Conservation (phyloP, 2,329 filamentous ascomycete species). For the Aspergillus alliaceus region DNA sequence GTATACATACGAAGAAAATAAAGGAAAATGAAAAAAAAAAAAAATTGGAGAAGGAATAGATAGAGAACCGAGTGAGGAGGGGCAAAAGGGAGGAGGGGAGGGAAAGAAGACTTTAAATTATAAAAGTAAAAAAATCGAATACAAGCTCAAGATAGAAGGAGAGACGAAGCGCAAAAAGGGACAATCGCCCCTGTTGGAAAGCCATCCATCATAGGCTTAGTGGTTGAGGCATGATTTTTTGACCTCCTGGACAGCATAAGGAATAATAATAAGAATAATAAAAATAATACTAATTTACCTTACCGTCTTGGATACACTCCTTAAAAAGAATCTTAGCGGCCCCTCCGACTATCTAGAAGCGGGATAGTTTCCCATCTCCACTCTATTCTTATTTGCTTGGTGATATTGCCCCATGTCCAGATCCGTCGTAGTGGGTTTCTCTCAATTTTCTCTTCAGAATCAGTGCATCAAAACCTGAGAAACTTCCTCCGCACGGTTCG, state of each 20-base stretch:
- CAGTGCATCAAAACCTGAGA: constrained; percentile 8
- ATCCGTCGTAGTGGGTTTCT: constrained; percentile 3
- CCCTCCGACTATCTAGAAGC: not conserved
- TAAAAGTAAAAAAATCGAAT: too few relatives aligned
- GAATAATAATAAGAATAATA: not conserved
- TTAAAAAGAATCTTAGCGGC: not conserved
- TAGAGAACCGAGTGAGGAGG: not conserved
- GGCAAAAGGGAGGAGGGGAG: constrained; percentile 1
- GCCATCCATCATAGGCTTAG: not conserved
- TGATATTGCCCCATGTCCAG: not conserved
- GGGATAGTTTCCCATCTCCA: not conserved
- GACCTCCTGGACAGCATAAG: too few relatives aligned
- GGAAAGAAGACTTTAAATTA: not conserved
- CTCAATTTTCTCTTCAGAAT: constrained; percentile 3
- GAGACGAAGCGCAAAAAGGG: not conserved
- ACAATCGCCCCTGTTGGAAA: not conserved
- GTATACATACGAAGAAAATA: too few relatives aligned
- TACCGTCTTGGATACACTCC: too few relatives aligned
- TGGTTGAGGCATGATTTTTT: too few relatives aligned
- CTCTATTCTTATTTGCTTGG: constrained; percentile 7
- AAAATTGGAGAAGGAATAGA: too few relatives aligned
- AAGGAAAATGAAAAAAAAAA: not conserved
- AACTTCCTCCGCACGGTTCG: constrained; percentile 22
- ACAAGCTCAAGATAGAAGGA: constrained; percentile 1
- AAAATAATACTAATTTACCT: not conserved